These are phyloP conservation scores for Ceratobasidium sp. DNA, from an alignment of 1,284 basidiomycete genomes.

Conservation along the genomic window DNA sequence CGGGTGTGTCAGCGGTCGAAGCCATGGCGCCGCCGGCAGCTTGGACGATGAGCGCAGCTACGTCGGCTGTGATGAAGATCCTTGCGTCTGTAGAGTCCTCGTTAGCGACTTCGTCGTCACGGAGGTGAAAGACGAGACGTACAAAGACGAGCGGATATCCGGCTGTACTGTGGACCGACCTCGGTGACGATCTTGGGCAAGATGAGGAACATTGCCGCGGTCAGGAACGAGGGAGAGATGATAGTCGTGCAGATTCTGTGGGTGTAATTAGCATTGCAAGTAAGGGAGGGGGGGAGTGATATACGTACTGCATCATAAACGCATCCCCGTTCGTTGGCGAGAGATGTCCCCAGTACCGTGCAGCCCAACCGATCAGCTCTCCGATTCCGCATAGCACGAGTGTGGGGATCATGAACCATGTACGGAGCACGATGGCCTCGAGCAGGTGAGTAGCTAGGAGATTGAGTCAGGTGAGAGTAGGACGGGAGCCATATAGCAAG, in stretches of 20 bases:
- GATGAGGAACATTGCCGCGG: slow-evolving; percentile 51
- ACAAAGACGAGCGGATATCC: slow-evolving; percentile 55
- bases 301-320: slow-evolving; percentile 65
- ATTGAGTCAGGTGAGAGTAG: not conserved
- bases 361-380: slow-evolving; percentile 63
- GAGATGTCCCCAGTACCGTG: slow-evolving; percentile 52
- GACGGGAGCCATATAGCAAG: not conserved
- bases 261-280: slow-evolving; percentile 1
- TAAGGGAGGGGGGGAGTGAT: too few relatives aligned
- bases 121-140: slow-evolving; percentile 11
- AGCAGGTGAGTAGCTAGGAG: slow-evolving; percentile 61
- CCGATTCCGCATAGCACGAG: slow-evolving; percentile 65
- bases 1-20: slow-evolving; percentile 44
- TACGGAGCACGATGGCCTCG: slow-evolving; percentile 62
- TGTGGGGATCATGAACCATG: slow-evolving; percentile 71
- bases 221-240: slow-evolving; percentile 45
- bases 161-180: slow-evolving; percentile 57
- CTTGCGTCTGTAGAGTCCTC: slow-evolving; percentile 53
- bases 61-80: slow-evolving; percentile 58
- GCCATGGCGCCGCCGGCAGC: slow-evolving; percentile 60
- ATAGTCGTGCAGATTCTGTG: slow-evolving; percentile 31
- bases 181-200: slow-evolving; percentile 57
- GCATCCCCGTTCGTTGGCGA: slow-evolving; percentile 52
- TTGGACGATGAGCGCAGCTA: slow-evolving; percentile 60
- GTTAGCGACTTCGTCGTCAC: not conserved